These are phyloP conservation scores for Lepidium didymum DNA, from an alignment of 345 rosid genomes.

Conservation along the genomic window DNA sequence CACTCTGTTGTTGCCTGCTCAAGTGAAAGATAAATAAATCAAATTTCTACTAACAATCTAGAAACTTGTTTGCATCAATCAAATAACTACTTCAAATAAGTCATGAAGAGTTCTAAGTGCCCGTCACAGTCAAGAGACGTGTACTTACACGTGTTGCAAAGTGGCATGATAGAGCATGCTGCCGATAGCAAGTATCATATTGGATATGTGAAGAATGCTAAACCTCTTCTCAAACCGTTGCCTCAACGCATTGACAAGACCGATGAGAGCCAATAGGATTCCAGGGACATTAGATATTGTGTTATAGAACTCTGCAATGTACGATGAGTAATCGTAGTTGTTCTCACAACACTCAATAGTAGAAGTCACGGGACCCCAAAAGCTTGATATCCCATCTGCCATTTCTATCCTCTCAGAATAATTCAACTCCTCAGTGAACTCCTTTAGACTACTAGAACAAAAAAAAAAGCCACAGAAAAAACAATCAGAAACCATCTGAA, in stretches of 20 bases:
- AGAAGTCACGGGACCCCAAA: conserved; percentile 96
- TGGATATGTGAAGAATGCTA: conserved; percentile 80
- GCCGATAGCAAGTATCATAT: conserved; percentile 84
- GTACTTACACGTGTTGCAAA: conserved; percentile 66
- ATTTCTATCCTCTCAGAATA: conserved; percentile 35
- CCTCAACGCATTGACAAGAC: conserved; percentile 76
- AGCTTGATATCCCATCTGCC: conserved; percentile 72
- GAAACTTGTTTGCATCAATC: not conserved
- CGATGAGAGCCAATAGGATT: conserved; percentile 71
- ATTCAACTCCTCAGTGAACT: not conserved
- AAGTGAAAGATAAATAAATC: not conserved
- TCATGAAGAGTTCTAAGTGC: not conserved
- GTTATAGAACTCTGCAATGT: conserved; percentile 88
- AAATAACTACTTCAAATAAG: not conserved
- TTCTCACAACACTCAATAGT: conserved; percentile 77
- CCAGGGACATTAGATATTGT: conserved; percentile 71
- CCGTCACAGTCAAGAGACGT: not conserved
- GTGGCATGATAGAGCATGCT: conserved; percentile 91
- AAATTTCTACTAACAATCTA: not conserved
- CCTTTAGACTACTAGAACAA: conserved; percentile 10
- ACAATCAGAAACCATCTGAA: not conserved
- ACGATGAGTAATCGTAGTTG: conserved; percentile 64
- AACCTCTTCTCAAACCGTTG: conserved; percentile 96
- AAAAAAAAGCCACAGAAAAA: not conserved
- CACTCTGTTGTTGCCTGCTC: conserved; percentile 90